These are phyloP conservation scores for Pyrenochaeta sp. DNA, from an alignment of 2,329 filamentous ascomycete genomes.

Conservation along the genomic window DNA sequence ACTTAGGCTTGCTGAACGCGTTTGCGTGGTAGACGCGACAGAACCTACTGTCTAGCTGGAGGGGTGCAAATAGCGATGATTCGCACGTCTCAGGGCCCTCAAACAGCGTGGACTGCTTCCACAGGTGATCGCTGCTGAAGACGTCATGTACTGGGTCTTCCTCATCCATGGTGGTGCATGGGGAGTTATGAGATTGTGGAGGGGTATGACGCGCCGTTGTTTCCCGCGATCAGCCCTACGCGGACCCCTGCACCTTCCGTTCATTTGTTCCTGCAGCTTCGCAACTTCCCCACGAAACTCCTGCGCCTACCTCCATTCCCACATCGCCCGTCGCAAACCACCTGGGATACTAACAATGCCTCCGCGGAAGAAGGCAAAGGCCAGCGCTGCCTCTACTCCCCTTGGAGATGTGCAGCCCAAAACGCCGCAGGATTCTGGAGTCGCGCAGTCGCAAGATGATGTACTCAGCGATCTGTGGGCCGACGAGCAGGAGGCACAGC, in stretches of 20 bases:
- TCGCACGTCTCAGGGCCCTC: conserved; percentile 28
- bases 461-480: conserved; percentile 81
- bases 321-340: conserved; percentile 1
- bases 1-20: conserved; percentile 38
- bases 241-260: conserved; percentile 24
- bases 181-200: conserved; percentile 16
- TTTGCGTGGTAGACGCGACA: conserved; percentile 32
- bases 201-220: conserved; percentile 44
- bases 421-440: conserved; percentile 48
- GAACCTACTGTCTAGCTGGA: conserved; percentile 48
- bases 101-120: conserved; percentile 62
- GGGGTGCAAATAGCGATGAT: conserved; percentile 43
- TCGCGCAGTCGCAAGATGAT: conserved; percentile 64
- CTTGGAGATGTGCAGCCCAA: conserved; percentile 51
- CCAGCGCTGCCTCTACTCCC: conserved; percentile 66
- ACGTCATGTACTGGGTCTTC: conserved; percentile 61
- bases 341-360: conserved; percentile 61
- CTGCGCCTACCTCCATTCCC: conserved; percentile 2
- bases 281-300: neutral
- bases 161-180: conserved; percentile 26
- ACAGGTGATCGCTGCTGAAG: conserved; percentile 71
- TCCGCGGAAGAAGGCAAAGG: conserved; percentile 72
- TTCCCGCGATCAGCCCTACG: conserved; percentile 38
- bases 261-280: conserved; percentile 17
- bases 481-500: conserved; percentile 89